These are phyloP conservation scores for Cercospora citrullina DNA, from an alignment of 2,329 filamentous ascomycete genomes.

Conservation along the genomic window DNA sequence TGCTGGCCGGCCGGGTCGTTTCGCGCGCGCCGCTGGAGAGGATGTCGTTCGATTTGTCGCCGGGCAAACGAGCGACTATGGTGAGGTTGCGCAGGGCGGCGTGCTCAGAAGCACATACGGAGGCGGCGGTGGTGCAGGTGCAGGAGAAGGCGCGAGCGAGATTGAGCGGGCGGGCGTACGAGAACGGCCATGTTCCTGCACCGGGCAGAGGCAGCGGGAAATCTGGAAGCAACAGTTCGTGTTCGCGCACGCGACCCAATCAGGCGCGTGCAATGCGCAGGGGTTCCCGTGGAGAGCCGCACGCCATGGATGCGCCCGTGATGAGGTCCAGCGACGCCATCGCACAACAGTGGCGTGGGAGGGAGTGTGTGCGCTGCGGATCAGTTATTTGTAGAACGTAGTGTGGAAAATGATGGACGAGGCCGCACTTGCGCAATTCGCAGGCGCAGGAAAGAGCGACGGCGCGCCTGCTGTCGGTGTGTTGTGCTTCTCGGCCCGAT, in stretches of 20 bases:
- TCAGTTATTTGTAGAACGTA: not conserved
- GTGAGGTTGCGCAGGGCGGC: not conserved
- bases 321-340: not conserved
- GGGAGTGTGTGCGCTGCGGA: not conserved
- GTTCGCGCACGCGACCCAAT: not conserved
- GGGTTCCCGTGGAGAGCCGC: not conserved
- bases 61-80: constrained; percentile 9
- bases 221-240: not conserved
- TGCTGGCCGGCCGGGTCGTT: not conserved
- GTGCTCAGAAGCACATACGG: not conserved
- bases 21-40: not conserved
- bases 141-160: not conserved
- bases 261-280: not conserved
- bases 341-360: not conserved
- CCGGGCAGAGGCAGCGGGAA: not conserved
- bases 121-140: not conserved
- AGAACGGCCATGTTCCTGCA: not conserved
- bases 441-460: not conserved
- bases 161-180: not conserved
- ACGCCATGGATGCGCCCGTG: not conserved
- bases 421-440: not conserved
- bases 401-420: not conserved
- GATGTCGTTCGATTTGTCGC: not conserved
- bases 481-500: not conserved
- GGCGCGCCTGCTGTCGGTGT: not conserved